Percentiles rank a stretch among this genome's conserved stretches.
phyloP scores from a whole-genome alignment of 2,329 filamentous ascomycete species.

The Aspergillus fischeri region DNA sequence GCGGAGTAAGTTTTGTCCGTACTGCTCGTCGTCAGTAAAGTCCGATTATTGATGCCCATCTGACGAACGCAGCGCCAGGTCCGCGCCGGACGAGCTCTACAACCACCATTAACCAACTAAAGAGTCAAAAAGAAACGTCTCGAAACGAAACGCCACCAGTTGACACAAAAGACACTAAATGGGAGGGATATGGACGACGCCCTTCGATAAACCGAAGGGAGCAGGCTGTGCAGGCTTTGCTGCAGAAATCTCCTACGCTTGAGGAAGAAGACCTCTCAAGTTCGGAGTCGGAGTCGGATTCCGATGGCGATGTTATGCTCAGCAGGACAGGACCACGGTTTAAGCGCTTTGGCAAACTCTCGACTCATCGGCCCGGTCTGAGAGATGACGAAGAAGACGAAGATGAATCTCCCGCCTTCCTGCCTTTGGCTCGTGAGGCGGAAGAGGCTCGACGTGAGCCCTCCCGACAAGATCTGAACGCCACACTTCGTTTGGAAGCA shows the following conservation, averaged over 20 bases:
- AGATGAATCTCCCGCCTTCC: constrained; percentile 45
- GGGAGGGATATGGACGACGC: constrained; percentile 20
- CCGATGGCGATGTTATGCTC: constrained; percentile 22
- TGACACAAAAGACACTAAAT: constrained; percentile 22
- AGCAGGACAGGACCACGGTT: constrained; percentile 25
- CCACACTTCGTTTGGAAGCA: constrained; percentile 38
- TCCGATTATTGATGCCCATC: not conserved
- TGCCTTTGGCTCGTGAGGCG: constrained; percentile 34
- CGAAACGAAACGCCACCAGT: constrained; percentile 22
- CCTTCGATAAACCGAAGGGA: constrained; percentile 24
- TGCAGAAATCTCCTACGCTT: constrained; percentile 28
- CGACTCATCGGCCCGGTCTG: constrained; percentile 30
- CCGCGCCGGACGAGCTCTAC: constrained; percentile 28
- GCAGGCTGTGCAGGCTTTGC: constrained; percentile 15
- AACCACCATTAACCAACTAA: constrained; percentile 28
- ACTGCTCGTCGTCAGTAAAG: not conserved
- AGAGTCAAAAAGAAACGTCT: constrained; percentile 18
- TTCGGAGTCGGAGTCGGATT: constrained; percentile 29
- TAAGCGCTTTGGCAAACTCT: constrained; percentile 39
- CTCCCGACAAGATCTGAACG: constrained; percentile 33
- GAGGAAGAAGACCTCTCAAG: constrained; percentile 34
- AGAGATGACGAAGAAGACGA: constrained; percentile 41
- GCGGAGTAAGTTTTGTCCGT: constrained; percentile 20
- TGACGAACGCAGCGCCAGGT: constrained; percentile 10
- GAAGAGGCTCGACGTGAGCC: constrained; percentile 16